These are phyloP conservation scores for Ambrosia hybrid DNA, from an alignment of 140 eudicot genomes.

Conservation along the genomic window DNA sequence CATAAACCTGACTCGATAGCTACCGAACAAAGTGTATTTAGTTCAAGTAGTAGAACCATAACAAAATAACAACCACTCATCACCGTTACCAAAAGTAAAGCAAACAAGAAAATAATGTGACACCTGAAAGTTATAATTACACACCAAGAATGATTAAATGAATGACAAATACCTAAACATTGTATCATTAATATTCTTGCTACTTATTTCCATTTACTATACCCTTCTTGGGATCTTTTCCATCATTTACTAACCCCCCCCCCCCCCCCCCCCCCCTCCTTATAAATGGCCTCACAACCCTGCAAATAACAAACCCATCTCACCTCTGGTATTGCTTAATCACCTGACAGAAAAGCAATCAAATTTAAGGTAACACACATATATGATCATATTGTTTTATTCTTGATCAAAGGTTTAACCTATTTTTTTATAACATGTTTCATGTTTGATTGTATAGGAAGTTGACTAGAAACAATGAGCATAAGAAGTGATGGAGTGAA, in stretches of 20 bases:
- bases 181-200: slow-evolving; percentile 55
- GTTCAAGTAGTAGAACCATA: background rate
- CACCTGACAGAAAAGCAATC: slow-evolving; percentile 11
- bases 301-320: slow-evolving; percentile 41
- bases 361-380: slow-evolving; percentile 23
- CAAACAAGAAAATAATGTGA: slow-evolving; percentile 9
- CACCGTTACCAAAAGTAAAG: slow-evolving; percentile 9
- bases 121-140: slow-evolving; percentile 31
- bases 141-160: slow-evolving; percentile 37
- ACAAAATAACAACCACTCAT: background rate
- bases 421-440: slow-evolving; percentile 3
- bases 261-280: slow-evolving; percentile 19
- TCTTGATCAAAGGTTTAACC: slow-evolving; percentile 12
- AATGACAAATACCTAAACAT: slow-evolving; percentile 46
- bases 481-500: slow-evolving; percentile 42
- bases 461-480: slow-evolving; percentile 40
- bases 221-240: slow-evolving; percentile 44
- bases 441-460: slow-evolving; percentile 17
- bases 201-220: slow-evolving; percentile 49
- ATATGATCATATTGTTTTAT: slow-evolving; percentile 3
- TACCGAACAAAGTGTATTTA: too few relatives aligned
- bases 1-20: too few relatives aligned
- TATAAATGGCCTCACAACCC: slow-evolving; percentile 51
- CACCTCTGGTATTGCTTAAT: slow-evolving; percentile 13
- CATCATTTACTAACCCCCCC: slow-evolving; percentile 43